Conservation (phyloP, 164 flowering plant genomes). For the Sedum album region DNA sequence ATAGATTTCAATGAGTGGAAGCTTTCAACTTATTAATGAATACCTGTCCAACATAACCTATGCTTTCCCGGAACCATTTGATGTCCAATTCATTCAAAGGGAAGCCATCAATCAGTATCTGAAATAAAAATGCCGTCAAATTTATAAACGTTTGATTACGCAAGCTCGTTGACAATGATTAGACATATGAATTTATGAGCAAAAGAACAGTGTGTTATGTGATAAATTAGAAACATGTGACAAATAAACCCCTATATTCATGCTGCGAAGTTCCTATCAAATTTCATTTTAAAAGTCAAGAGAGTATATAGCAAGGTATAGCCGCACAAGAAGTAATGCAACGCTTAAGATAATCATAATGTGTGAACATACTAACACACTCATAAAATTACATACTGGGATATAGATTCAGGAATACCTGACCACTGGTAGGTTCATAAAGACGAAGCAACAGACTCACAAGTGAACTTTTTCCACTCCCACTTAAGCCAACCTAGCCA, state of each 20-base stretch:
- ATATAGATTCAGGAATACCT: constrained; percentile 32
- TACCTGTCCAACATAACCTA: constrained; percentile 95
- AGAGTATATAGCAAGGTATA: too few relatives aligned
- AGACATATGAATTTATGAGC: neutral
- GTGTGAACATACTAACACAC: too few relatives aligned
- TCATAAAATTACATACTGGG: neutral
- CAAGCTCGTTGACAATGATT: neutral
- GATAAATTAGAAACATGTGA: neutral
- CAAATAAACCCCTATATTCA: neutral
- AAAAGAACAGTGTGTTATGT: neutral
- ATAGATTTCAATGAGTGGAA: neutral
- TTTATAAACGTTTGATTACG: neutral
- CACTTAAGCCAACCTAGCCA: constrained; percentile 88
- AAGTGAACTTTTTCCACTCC: constrained; percentile 91
- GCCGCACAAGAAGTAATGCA: neutral
- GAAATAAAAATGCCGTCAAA: constrained; percentile 12
- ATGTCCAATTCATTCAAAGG: constrained; percentile 66
- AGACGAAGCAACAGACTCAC: constrained; percentile 86
- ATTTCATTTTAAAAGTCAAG: neutral
- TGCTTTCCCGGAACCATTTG: constrained; percentile 74
- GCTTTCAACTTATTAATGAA: neutral
- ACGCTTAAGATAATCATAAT: neutral
- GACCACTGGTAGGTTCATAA: constrained; percentile 85
- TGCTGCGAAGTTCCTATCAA: neutral
- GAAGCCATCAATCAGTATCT: constrained; percentile 74